Percentiles rank a stretch among this genome's conserved stretches.
Evolutionary conservation across 2,329 filamentous ascomycete genomes (phyloP).

Genomic region (Talaromyces albobiverticillius): DNA sequence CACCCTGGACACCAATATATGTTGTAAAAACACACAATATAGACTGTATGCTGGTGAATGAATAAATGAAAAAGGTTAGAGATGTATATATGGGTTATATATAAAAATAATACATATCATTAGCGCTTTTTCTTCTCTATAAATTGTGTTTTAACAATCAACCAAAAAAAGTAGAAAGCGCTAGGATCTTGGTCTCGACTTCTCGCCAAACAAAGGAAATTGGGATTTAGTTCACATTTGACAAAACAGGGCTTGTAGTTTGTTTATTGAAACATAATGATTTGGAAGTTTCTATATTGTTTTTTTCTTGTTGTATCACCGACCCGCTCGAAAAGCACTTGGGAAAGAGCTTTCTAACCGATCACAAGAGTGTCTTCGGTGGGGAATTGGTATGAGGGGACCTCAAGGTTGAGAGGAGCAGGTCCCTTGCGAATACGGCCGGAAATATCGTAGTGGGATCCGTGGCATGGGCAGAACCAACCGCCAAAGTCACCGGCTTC

Average conservation of each 20-base stretch:
- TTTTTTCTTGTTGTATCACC: neutral
- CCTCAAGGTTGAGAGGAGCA: conserved; percentile 94
- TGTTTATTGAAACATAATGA: conserved; percentile 12
- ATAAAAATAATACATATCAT: conserved; percentile 10
- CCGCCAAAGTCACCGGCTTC: conserved; percentile 97
- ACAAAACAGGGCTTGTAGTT: neutral
- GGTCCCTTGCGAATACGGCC: conserved; percentile 97
- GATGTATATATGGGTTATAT: conserved; percentile 1
- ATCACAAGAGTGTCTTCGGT: conserved; percentile 86
- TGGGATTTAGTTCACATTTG: neutral
- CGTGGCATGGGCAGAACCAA: conserved; percentile 99
- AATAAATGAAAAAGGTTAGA: neutral
- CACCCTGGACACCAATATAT: too few relatives aligned
- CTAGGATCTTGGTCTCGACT: neutral
- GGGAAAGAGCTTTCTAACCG: conserved; percentile 65
- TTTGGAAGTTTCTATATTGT: conserved; percentile 1
- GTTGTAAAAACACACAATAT: too few relatives aligned
- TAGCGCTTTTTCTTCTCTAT: conserved; percentile 5
- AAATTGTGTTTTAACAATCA: neutral
- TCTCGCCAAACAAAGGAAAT: neutral
- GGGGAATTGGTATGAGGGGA: conserved; percentile 88
- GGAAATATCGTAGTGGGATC: conserved; percentile 99
- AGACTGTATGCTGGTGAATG: too few relatives aligned
- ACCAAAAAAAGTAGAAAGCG: neutral
- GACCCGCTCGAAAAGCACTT: neutral